phyloP scores from a whole-genome alignment of 345 rosid species.

The Xanthoceras sorbifolium region DNA sequence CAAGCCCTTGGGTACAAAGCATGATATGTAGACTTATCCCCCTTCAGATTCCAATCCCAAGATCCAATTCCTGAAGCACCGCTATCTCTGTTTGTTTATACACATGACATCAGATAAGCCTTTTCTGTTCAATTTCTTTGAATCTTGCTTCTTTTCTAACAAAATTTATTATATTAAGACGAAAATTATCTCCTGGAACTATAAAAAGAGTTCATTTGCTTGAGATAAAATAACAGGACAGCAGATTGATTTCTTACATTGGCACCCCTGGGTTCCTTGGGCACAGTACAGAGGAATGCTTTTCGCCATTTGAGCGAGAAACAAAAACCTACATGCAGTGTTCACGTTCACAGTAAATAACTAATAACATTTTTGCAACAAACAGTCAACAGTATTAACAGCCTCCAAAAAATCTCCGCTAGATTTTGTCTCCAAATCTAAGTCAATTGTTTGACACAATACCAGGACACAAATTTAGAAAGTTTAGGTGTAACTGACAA shows the following conservation, averaged over 20 bases:
- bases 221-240: background rate
- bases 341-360: constrained; percentile 18
- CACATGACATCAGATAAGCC: constrained; percentile 25
- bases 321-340: constrained; percentile 62
- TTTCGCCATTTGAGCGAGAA: constrained; percentile 68
- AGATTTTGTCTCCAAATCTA: background rate
- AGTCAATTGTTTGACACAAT: background rate
- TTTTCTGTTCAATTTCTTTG: background rate
- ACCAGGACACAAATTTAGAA: background rate
- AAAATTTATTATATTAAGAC: background rate
- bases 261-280: constrained; percentile 47
- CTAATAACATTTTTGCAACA: background rate
- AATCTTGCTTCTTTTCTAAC: background rate
- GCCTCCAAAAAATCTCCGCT: background rate
- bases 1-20: constrained; percentile 97
- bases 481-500: background rate
- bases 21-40: constrained; percentile 80
- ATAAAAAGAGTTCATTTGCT: background rate
- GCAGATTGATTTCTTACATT: constrained; percentile 48
- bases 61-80: constrained; percentile 68
- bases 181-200: constrained; percentile 6
- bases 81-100: constrained; percentile 47
- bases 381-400: constrained; percentile 6
- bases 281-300: constrained; percentile 81
- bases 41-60: constrained; percentile 95